Evolutionary conservation across 768 basidiomycete genomes (phyloP), one percentile per base, ranked within the genome.

Genomic region (Zangia roseola): DNA sequence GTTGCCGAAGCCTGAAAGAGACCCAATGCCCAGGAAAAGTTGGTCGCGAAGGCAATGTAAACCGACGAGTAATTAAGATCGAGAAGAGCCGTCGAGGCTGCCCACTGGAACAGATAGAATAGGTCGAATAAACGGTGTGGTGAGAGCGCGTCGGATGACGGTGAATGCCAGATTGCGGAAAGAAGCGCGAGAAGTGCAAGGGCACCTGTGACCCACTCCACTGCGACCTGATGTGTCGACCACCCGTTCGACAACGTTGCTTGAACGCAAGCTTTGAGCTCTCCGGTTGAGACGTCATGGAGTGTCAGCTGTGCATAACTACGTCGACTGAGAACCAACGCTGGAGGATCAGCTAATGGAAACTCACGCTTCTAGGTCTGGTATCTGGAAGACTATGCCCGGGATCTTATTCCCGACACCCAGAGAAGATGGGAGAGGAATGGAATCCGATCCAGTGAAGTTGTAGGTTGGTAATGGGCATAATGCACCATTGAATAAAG

Each of bases 221-320:
- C 94, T 13, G 80, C 80, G 10, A 71, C 64, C 63, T 90, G 89
- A 50, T 81, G 82, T 1, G 83, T 79, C 1, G 93, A 89, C 79
- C 85, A 85, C 10, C 94, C 94, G 63, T 99, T 99, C 16, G 91
- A 86, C 10, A 97, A 73, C 2, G 93, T 94, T 16, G 93, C 82
- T 67, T 94, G 92, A 8, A 99, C 79, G 59, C 95, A 99, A 0
- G 93, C 91, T 45, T 86, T 90, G 53, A 90, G 74, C 8, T 81
- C 65, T 40, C 87, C 84, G 6, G 90, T 88, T 41, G 73, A 71
- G 26, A 82, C 77, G 53, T 90, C 82, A 3, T 73, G 79, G 34
- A 95, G 76, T 6, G 83, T 79, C 45, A 97, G 71, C 58, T 92
- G 88, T 0, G 84, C 93, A 60, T 81, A 93, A 33, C 60, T 67